Conservation (phyloP, 495 filamentous ascomycete species). For the Neurospora tetraspora region DNA sequence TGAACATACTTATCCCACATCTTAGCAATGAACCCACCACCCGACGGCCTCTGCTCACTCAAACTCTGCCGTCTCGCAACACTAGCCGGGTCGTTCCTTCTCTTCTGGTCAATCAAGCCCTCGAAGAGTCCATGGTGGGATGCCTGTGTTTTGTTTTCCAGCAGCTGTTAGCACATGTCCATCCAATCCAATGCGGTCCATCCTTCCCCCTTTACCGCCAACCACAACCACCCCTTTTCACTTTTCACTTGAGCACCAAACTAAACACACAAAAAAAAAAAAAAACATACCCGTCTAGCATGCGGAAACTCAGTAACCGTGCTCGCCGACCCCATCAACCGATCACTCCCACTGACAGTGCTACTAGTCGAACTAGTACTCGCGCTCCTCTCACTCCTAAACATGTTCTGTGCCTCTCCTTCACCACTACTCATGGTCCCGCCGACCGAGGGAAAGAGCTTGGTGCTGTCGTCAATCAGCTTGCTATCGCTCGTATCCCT, state of each 20-base stretch:
- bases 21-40: conserved; percentile 31
- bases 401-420: neutral
- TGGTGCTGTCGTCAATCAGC: neutral
- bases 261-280: neutral
- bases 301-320: neutral
- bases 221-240: neutral
- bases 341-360: neutral
- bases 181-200: too few relatives aligned
- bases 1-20: conserved; percentile 38
- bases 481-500: neutral
- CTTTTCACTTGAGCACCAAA: too few relatives aligned
- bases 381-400: neutral
- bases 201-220: neutral
- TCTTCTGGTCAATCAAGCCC: conserved; percentile 33
- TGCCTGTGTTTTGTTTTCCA: conserved; percentile 18
- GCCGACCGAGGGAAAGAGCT: neutral
- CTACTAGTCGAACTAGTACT: neutral
- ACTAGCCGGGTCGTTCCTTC: conserved; percentile 26
- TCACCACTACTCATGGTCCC: neutral
- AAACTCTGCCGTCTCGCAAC: conserved; percentile 34
- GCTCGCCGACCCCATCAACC: neutral
- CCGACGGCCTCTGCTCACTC: conserved; percentile 31
- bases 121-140: conserved; percentile 30
- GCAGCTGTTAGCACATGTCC: neutral
- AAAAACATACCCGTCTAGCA: neutral